Conservation (phyloP, 306 rosid species). For the Glycine soja region DNA sequence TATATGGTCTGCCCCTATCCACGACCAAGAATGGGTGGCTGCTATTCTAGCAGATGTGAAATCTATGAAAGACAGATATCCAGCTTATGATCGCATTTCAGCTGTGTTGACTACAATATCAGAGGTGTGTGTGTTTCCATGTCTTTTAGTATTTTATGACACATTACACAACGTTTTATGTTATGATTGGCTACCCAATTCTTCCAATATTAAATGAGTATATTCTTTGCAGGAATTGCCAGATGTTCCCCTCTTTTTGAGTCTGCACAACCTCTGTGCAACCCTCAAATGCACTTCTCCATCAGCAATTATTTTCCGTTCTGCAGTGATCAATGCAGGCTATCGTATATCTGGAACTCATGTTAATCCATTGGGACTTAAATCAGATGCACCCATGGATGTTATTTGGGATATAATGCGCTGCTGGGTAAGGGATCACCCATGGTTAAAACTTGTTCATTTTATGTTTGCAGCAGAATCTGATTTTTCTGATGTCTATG, state of each 20-base stretch:
- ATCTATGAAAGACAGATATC: constrained; percentile 77
- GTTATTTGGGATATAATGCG: constrained; percentile 99
- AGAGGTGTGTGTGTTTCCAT: constrained; percentile 61
- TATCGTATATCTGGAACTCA: constrained; percentile 93
- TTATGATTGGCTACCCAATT: neutral
- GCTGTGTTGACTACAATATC: constrained; percentile 90
- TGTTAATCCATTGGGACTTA: constrained; percentile 90
- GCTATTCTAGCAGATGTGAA: constrained; percentile 77
- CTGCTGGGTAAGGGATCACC: constrained; percentile 77
- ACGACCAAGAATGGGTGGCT: constrained; percentile 93
- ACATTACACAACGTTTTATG: neutral
- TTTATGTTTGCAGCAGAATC: neutral
- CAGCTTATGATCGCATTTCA: constrained; percentile 87
- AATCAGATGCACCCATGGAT: constrained; percentile 95
- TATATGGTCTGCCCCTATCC: constrained; percentile 97
- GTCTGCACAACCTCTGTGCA: constrained; percentile 93
- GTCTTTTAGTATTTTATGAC: neutral
- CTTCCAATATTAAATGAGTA: neutral
- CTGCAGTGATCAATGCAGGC: constrained; percentile 97
- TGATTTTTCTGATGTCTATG: neutral
- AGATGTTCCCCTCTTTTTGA: constrained; percentile 91
- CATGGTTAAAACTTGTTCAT: neutral
- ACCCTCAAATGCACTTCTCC: constrained; percentile 99
- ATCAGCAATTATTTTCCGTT: constrained; percentile 84
- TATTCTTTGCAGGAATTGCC: constrained; percentile 76